Percentiles rank a stretch among this genome's conserved stretches.
Conservation (phyloP, 495 filamentous ascomycete genomes). For the Xylaria sp. region DNA sequence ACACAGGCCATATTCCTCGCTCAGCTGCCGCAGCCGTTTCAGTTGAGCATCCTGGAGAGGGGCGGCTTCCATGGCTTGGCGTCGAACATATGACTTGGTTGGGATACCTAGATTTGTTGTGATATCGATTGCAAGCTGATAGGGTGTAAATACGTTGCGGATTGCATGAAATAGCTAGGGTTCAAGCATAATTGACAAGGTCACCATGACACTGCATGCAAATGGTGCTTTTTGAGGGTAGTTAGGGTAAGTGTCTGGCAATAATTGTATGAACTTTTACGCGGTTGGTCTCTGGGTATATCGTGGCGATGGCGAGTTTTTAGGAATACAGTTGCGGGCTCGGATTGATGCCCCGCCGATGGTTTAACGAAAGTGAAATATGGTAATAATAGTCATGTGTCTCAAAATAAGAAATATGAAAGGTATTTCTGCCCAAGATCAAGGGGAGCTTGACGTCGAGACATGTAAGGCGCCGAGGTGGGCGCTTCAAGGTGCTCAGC, state of each 20-base stretch:
- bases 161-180: neutral
- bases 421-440: neutral
- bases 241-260: no score
- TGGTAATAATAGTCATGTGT: neutral
- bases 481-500: conserved; percentile 22
- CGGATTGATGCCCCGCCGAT: neutral
- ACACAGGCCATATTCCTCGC: conserved; percentile 46
- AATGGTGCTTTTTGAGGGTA: neutral
- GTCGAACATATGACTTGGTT: conserved; percentile 7
- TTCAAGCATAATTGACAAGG: conserved; percentile 9
- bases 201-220: neutral
- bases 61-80: conserved; percentile 31
- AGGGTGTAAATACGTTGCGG: neutral
- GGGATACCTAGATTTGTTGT: neutral
- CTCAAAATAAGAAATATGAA: neutral
- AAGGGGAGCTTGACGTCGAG: neutral
- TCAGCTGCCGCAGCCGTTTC: conserved; percentile 46
- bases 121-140: neutral
- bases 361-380: neutral
- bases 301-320: neutral
- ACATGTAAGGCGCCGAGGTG: neutral
- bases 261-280: neutral
- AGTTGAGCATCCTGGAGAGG: conserved; percentile 40
- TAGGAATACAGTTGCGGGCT: neutral
- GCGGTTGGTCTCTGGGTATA: neutral